phyloP scores from a whole-genome alignment of 768 basidiomycete species.

The Kwoniella pini region DNA sequence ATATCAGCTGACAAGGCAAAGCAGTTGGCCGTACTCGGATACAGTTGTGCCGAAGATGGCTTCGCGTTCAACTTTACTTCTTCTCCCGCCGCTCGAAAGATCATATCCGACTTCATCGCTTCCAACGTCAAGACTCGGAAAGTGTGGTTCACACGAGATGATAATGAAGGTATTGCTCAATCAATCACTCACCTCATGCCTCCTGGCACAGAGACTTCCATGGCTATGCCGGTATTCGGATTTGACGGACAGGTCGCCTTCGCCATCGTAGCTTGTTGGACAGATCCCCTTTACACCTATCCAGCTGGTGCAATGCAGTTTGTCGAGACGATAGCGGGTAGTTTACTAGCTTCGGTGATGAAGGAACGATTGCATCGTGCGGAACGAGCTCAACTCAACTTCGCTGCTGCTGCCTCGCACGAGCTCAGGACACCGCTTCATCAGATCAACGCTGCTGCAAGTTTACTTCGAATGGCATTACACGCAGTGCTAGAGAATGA shows the following conservation, averaged over 20 bases:
- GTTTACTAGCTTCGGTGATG: constrained; percentile 48
- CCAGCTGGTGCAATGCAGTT: constrained; percentile 48
- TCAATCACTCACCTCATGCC: constrained; percentile 49
- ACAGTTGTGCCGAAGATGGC: constrained; percentile 32
- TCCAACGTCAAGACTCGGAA: constrained; percentile 47
- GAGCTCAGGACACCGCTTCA: constrained; percentile 52
- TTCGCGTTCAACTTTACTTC: constrained; percentile 49
- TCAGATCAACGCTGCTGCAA: constrained; percentile 47
- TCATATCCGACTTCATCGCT: constrained; percentile 51
- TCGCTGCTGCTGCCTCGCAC: constrained; percentile 50
- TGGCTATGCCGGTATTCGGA: constrained; percentile 52
- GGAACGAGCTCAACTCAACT: constrained; percentile 42
- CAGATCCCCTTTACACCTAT: constrained; percentile 49
- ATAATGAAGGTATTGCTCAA: constrained; percentile 43
- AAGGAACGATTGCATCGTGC: constrained; percentile 42
- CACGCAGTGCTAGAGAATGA: constrained; percentile 16
- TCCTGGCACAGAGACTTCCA: constrained; percentile 41
- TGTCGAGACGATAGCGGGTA: constrained; percentile 51
- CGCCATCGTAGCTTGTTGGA: constrained; percentile 50
- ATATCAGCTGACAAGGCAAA: constrained; percentile 3
- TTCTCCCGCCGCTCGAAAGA: constrained; percentile 38
- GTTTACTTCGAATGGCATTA: constrained; percentile 30
- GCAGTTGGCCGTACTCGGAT: constrained; percentile 48
- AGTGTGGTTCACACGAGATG: constrained; percentile 51
- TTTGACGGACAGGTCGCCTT: constrained; percentile 51